Evolutionary conservation across 2,329 filamentous ascomycete genomes (phyloP).

Genomic region (Fusarium mangiferae): DNA sequence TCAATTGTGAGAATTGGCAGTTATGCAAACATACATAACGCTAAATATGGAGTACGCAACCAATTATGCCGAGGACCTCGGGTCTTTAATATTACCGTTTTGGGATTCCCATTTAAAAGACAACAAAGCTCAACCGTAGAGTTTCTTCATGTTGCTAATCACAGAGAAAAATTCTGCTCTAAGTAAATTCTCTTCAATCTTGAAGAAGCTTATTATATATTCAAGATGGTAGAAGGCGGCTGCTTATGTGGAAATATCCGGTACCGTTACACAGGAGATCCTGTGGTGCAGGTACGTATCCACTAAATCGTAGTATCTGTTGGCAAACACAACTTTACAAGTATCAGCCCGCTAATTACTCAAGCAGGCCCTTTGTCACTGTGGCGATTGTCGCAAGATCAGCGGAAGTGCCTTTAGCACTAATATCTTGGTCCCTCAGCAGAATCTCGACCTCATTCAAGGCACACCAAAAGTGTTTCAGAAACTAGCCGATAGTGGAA

Average conservation of each 20-base stretch:
- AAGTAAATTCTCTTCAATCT: neutral
- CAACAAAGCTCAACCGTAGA: neutral
- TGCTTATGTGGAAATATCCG: neutral
- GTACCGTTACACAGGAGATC: neutral
- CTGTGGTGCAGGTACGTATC: neutral
- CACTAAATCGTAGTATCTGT: neutral
- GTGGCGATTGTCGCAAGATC: neutral
- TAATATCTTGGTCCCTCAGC: neutral
- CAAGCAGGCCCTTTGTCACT: neutral
- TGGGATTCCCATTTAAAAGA: neutral
- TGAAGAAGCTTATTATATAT: neutral
- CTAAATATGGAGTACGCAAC: neutral
- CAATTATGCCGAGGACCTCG: neutral
- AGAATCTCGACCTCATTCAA: neutral
- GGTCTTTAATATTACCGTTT: neutral
- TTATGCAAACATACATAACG: too few relatives aligned
- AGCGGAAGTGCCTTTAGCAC: neutral
- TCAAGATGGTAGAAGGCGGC: neutral
- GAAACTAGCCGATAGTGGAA: neutral
- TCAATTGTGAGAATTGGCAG: too few relatives aligned
- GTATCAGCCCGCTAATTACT: neutral
- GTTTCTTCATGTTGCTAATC: neutral
- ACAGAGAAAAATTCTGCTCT: neutral
- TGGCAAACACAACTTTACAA: neutral
- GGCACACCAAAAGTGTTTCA: neutral